Percentiles rank a stretch among this genome's conserved stretches.
phyloP scores from a whole-genome alignment of 495 filamentous ascomycete genomes.

The Hyphodiscus hymeniophilus region DNA sequence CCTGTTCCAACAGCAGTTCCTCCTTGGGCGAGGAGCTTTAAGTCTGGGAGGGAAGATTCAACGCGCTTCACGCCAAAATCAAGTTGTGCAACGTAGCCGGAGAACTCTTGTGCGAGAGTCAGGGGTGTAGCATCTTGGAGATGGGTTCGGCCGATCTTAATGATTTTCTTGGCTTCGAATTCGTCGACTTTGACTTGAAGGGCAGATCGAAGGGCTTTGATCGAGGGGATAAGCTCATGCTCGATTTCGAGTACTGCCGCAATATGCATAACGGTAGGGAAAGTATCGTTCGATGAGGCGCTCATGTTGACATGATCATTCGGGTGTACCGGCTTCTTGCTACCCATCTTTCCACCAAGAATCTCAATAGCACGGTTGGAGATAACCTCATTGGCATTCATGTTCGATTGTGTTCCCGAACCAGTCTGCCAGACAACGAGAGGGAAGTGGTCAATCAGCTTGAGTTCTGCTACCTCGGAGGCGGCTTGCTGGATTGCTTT shows the following conservation, averaged over 20 bases:
- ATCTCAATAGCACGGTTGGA: constrained; percentile 99
- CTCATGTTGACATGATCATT: constrained; percentile 99
- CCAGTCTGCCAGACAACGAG: constrained; percentile 99
- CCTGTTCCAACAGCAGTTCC: constrained; percentile 96
- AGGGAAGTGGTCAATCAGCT: constrained; percentile 93
- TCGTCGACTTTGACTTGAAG: constrained; percentile 85
- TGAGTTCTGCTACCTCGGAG: constrained; percentile 84
- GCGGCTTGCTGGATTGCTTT: constrained; percentile 92
- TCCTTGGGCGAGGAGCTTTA: constrained; percentile 81
- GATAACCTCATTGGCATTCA: constrained; percentile 99
- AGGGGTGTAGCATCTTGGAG: constrained; percentile 95
- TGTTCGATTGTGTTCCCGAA: constrained; percentile 98
- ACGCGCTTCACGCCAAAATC: constrained; percentile 86
- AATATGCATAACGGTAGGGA: constrained; percentile 99
- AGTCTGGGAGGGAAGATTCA: constrained; percentile 69
- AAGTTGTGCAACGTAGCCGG: constrained; percentile 91
- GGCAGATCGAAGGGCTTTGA: constrained; percentile 71
- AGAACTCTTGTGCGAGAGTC: constrained; percentile 96
- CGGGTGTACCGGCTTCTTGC: constrained; percentile 96
- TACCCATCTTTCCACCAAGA: constrained; percentile 84
- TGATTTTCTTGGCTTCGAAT: constrained; percentile 74
- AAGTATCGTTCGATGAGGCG: constrained; percentile 97
- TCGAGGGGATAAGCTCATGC: constrained; percentile 71
- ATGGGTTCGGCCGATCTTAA: constrained; percentile 98
- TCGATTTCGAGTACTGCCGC: constrained; percentile 92